A percentile compares a stretch with the other conserved stretches of the same genome.
Conservation (phyloP, 176 grass and related monocot genomes). For the Microstegium vimineum region DNA sequence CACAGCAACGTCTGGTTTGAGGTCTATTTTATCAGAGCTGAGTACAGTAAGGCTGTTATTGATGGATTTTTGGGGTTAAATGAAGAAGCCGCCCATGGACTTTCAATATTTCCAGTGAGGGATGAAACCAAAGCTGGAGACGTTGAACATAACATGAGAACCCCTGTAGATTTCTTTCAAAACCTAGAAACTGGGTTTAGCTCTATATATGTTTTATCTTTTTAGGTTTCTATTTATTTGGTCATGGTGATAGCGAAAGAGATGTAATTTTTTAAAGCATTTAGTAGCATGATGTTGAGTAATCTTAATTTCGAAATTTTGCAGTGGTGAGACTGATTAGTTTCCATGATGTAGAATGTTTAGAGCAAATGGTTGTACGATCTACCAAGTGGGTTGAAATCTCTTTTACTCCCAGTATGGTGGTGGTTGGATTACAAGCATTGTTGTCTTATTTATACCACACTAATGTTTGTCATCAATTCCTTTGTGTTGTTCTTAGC, state of each 20-base stretch:
- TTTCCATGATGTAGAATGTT: background rate
- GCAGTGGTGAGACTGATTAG: background rate
- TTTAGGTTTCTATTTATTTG: background rate
- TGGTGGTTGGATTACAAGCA: background rate
- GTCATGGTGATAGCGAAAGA: background rate
- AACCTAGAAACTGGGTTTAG: background rate
- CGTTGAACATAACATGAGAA: slow-evolving; percentile 19
- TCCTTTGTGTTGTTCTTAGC: background rate
- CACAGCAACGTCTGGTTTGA: background rate
- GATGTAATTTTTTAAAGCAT: background rate
- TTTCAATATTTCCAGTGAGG: slow-evolving; percentile 28
- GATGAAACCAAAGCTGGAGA: background rate
- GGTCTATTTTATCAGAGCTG: slow-evolving; percentile 8
- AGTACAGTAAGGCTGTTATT: background rate
- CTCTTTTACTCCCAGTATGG: background rate
- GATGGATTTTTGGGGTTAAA: slow-evolving; percentile 29
- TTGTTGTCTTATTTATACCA: background rate
- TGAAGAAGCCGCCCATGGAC: slow-evolving; percentile 6
- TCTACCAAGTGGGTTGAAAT: background rate
- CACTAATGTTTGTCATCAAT: background rate
- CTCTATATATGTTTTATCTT: background rate
- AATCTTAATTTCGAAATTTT: background rate
- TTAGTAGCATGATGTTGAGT: background rate
- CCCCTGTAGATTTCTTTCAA: background rate
- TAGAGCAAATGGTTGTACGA: background rate